Evolutionary conservation across 1,139 yeast species (phyloP).

Genomic region (Blastobotrys malaysiensis): DNA sequence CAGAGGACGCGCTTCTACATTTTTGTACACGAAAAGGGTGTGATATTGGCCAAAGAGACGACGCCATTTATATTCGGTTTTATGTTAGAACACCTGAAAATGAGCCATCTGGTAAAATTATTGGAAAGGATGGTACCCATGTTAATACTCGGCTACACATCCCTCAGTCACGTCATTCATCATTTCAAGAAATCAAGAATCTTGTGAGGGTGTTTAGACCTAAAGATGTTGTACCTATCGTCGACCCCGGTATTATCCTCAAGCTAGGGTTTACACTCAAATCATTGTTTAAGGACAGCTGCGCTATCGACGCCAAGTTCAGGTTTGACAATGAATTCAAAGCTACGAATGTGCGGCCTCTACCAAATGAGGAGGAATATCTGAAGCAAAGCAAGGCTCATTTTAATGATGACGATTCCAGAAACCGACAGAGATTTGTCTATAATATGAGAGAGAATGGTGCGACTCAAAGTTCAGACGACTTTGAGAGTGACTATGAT

Average conservation of each 20-base stretch:
- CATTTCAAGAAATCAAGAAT: slow-evolving; percentile 42
- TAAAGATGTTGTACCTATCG: slow-evolving; percentile 32
- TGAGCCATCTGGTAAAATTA: neutral
- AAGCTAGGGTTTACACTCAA: slow-evolving; percentile 34
- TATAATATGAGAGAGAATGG: neutral
- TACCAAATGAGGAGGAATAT: neutral
- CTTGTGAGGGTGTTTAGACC: slow-evolving; percentile 41
- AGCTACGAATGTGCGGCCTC: neutral
- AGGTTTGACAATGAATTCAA: slow-evolving; percentile 34
- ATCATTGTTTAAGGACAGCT: slow-evolving; percentile 42
- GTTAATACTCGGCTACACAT: neutral
- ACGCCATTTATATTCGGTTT: neutral
- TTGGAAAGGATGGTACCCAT: neutral
- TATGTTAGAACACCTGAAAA: neutral
- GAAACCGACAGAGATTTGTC: neutral
- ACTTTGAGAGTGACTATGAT: neutral
- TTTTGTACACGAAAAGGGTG: neutral
- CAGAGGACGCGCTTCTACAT: neutral
- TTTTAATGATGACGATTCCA: neutral
- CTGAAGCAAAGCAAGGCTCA: neutral
- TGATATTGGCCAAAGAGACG: neutral
- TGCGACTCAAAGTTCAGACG: neutral
- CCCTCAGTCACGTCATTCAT: slow-evolving; percentile 46
- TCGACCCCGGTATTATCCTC: neutral
- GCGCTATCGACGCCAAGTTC: slow-evolving; percentile 27